These are phyloP conservation scores for Cercospora berteroae DNA, from an alignment of 2,329 filamentous ascomycete species.

Conservation along the genomic window DNA sequence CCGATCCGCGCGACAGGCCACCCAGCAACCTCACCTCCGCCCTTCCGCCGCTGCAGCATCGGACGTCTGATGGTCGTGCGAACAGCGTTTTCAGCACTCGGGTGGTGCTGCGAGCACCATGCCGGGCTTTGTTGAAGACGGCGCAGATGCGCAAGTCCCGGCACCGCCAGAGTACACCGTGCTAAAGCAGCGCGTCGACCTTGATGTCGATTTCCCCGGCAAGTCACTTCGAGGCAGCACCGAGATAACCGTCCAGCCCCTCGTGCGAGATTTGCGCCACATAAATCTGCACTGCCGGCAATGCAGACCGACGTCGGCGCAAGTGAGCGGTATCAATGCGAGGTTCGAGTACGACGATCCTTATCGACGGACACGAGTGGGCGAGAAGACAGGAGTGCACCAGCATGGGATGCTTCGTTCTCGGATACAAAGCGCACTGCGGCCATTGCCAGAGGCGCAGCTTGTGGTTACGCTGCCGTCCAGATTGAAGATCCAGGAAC, in stretches of 20 bases:
- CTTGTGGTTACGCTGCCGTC: constrained; percentile 60
- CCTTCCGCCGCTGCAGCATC: not conserved
- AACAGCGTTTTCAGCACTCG: not conserved
- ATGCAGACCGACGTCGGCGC: constrained; percentile 56
- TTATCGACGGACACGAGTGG: constrained; percentile 63
- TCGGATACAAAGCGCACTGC: constrained; percentile 60
- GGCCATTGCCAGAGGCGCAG: constrained; percentile 55
- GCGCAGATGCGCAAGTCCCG: constrained; percentile 19
- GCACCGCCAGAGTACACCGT: constrained; percentile 54
- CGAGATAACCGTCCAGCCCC: constrained; percentile 74
- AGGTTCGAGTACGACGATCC: constrained; percentile 57
- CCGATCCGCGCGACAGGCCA: not conserved
- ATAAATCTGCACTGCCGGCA: constrained; percentile 63
- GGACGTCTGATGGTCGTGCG: constrained; percentile 1
- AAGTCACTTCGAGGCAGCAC: constrained; percentile 74
- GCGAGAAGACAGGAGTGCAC: constrained; percentile 60
- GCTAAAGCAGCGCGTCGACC: constrained; percentile 79
- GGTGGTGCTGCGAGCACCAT: constrained; percentile 23
- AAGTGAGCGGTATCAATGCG: constrained; percentile 45
- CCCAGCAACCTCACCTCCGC: not conserved
- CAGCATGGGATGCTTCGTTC: constrained; percentile 76
- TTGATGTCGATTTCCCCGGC: constrained; percentile 82
- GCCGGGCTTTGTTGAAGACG: constrained; percentile 30
- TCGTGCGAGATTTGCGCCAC: constrained; percentile 53
- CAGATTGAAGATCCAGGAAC: constrained; percentile 60